A percentile compares a stretch with the other conserved stretches of the same genome.
phyloP scores from a whole-genome alignment of 108 stramenopile species.

The Nitzschia inconspicua region DNA sequence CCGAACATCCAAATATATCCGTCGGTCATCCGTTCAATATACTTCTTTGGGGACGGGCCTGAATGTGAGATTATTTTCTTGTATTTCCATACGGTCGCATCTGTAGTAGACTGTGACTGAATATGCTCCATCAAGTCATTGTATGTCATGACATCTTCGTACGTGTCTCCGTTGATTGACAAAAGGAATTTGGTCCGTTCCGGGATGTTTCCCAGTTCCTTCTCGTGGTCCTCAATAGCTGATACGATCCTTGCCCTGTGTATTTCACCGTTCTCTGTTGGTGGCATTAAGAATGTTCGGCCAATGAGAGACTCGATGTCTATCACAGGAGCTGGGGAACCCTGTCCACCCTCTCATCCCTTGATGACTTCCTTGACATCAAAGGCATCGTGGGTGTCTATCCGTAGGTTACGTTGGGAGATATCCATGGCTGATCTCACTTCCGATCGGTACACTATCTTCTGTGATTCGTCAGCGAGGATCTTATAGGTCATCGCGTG shows the following conservation, averaged over 20 bases:
- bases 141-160: conserved; percentile 17
- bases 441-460: conserved; percentile 17
- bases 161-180: neutral
- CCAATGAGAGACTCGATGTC: too few relatives aligned
- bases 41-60: too few relatives aligned
- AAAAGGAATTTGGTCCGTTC: conserved; percentile 1
- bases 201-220: neutral
- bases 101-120: too few relatives aligned
- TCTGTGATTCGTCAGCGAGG: conserved; percentile 2
- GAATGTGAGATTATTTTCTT: too few relatives aligned
- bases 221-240: neutral
- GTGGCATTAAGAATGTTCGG: conserved; percentile 1
- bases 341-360: neutral
- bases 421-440: conserved; percentile 9
- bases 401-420: neutral
- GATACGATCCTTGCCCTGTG: neutral
- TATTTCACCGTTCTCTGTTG: too few relatives aligned
- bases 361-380: too few relatives aligned
- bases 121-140: conserved; percentile 8
- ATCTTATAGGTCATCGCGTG: conserved; percentile 27
- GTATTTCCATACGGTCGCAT: too few relatives aligned
- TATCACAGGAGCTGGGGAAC: neutral
- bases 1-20: conserved; percentile 10
- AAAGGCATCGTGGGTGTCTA: neutral
- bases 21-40: conserved; percentile 7